These are phyloP conservation scores for Chiua virens DNA, from an alignment of 768 basidiomycete species.

Conservation along the genomic window DNA sequence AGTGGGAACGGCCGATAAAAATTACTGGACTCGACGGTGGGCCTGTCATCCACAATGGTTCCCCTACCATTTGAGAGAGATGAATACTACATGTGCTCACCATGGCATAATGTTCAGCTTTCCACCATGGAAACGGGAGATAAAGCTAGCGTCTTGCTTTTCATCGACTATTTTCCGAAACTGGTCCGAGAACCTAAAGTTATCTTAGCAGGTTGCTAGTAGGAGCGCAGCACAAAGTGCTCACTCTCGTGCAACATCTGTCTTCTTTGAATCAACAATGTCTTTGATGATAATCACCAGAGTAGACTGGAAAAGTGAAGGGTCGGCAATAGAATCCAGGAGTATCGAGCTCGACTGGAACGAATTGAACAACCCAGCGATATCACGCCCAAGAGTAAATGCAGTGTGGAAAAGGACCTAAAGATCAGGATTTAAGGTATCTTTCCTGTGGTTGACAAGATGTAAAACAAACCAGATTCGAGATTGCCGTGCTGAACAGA, in stretches of 20 bases:
- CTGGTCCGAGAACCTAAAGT: constrained; percentile 51
- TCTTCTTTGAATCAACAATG: constrained; percentile 59
- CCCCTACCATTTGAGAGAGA: background rate
- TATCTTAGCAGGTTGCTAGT: background rate
- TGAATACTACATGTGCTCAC: constrained; percentile 22
- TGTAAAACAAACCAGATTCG: constrained; percentile 50
- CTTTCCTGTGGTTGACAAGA: background rate
- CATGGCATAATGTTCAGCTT: constrained; percentile 59
- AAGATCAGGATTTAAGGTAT: background rate
- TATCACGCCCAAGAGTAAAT: constrained; percentile 62
- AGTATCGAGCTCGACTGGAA: constrained; percentile 58
- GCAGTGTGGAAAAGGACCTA: constrained; percentile 68
- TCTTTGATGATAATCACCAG: constrained; percentile 69
- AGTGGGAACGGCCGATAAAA: constrained; percentile 54
- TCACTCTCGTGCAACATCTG: constrained; percentile 59
- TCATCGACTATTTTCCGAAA: constrained; percentile 59
- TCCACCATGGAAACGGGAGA: constrained; percentile 55
- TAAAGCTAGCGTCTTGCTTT: constrained; percentile 62
- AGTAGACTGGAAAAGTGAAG: constrained; percentile 56
- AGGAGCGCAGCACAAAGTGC: constrained; percentile 8
- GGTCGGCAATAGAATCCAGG: constrained; percentile 57
- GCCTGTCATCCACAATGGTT: constrained; percentile 21
- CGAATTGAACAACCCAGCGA: constrained; percentile 59
- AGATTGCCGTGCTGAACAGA: constrained; percentile 64
- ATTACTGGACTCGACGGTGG: constrained; percentile 60